Evolutionary conservation across 106 monocot genomes (phyloP).

Genomic region (Gastrodia elata): DNA sequence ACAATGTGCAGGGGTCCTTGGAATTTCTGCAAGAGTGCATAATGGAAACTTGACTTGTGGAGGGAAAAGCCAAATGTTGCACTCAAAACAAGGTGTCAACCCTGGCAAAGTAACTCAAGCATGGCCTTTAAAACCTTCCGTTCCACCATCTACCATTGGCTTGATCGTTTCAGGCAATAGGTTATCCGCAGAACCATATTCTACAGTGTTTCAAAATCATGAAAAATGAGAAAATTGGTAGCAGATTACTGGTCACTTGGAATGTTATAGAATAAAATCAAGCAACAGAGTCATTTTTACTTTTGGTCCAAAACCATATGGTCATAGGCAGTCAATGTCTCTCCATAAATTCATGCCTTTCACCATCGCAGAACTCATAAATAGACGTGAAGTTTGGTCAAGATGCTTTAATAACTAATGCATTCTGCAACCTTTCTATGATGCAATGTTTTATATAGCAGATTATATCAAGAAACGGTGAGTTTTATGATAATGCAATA

Average conservation of each 20-base stretch:
- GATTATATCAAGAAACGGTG: too few relatives aligned
- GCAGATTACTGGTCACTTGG: not conserved
- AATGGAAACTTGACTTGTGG: constrained; percentile 97
- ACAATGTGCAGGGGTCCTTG: constrained; percentile 95
- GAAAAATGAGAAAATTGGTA: not conserved
- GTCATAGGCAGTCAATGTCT: too few relatives aligned
- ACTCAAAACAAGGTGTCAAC: constrained; percentile 89
- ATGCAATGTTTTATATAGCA: too few relatives aligned
- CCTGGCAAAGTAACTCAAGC: constrained; percentile 94
- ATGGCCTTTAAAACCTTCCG: constrained; percentile 98
- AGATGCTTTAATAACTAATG: too few relatives aligned
- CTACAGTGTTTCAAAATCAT: constrained; percentile 19
- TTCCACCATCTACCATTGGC: constrained; percentile 97
- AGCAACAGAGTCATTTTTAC: too few relatives aligned
- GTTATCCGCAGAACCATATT: constrained; percentile 78
- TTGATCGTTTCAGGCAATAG: constrained; percentile 67
- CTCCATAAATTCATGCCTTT: too few relatives aligned
- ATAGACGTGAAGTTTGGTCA: too few relatives aligned
- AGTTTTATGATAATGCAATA: not conserved
- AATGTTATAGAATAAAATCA: too few relatives aligned
- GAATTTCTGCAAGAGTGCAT: constrained; percentile 93
- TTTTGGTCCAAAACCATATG: too few relatives aligned
- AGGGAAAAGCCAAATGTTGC: constrained; percentile 97
- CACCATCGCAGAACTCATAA: too few relatives aligned
- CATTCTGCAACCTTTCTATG: too few relatives aligned